Evolutionary conservation across 2,329 filamentous ascomycete species (phyloP).

Genomic region (Dryadomyces sulphureus): DNA sequence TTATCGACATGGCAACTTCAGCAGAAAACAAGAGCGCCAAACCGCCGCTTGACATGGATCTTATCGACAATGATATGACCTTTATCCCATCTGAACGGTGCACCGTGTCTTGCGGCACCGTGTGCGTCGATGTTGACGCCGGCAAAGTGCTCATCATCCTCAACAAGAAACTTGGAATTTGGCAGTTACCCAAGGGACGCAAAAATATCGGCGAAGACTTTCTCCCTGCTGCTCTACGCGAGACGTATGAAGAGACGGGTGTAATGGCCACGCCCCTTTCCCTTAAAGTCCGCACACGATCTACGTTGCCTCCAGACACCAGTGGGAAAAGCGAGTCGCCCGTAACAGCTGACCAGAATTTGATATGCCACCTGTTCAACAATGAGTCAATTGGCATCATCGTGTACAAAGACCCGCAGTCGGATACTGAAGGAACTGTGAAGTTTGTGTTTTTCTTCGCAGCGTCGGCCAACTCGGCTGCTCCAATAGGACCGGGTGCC

Average conservation of each 20-base stretch:
- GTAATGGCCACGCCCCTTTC: slow-evolving; percentile 22
- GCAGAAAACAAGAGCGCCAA: neutral
- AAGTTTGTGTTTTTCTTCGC: slow-evolving; percentile 27
- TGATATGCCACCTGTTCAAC: slow-evolving; percentile 18
- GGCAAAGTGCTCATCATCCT: slow-evolving; percentile 26
- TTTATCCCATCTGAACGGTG: slow-evolving; percentile 27
- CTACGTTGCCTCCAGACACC: slow-evolving; percentile 15
- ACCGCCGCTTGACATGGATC: slow-evolving; percentile 14
- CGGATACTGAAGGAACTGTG: slow-evolving; percentile 16
- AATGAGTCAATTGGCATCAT: slow-evolving; percentile 22
- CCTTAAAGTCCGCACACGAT: slow-evolving; percentile 27
- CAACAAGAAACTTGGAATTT: slow-evolving; percentile 26
- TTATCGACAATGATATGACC: slow-evolving; percentile 17
- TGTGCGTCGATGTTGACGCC: slow-evolving; percentile 23
- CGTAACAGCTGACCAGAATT: slow-evolving; percentile 8
- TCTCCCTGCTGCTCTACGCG: slow-evolving; percentile 26
- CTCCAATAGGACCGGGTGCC: slow-evolving; percentile 7
- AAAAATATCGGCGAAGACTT: slow-evolving; percentile 31
- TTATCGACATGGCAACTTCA: neutral
- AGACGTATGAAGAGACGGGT: slow-evolving; percentile 33
- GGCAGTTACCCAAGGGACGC: slow-evolving; percentile 32
- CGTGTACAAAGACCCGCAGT: slow-evolving; percentile 20
- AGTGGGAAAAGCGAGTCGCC: neutral
- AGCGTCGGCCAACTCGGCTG: slow-evolving; percentile 12
- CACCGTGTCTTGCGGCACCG: slow-evolving; percentile 31